Base-by-base conservation (phyloP, 208 protist genomes). In the Porcisia hertigi region DNA sequence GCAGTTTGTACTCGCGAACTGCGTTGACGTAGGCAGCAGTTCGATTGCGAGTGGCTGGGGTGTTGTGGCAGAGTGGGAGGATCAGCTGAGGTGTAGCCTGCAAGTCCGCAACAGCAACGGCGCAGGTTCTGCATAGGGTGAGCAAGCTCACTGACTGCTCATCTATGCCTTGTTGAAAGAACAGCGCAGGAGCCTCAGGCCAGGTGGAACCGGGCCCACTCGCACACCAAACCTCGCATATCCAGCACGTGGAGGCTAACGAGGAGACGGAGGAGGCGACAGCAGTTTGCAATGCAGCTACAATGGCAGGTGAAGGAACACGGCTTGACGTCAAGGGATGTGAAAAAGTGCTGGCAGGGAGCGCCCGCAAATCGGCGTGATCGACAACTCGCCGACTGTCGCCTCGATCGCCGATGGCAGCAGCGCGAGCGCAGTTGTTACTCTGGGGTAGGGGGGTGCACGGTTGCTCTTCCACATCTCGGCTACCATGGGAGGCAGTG, bases 1-100 rank as follows among this genome's bases (percentile, higher is more conserved):
- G 39, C n/a, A 73, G 55, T 77, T 86, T 87, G 80, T 88, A 93
- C 71, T 84, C 77, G 34, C 84, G 76, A 36, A 93, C 52, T 25
- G 72, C 74, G 65, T 77, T 82, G n/a, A 92, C 83, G 79, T 86
- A 92, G 52, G 71, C 70, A 1, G 73, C 41, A 36, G 81, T 85
- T 52, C 81, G 86, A 39, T 79, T 74, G 69, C 74, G 54, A 18
- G 80, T 11, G 8, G 64, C 79, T 1, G 75, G 73, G 18, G 82
- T 93, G 47, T 77, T 80, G 18, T 71, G 82, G 30, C 86, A 88
- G 30, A 69, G 79, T 43, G 73, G 71, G 47, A 93, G 57, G 23
- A 93, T 78, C 16, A 63, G 52, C 23, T 77, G 77, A 11, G 75
- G 36, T 49, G 81, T 70, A 18, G 72, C 80, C 0, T 74, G 34